Conservation (phyloP, 768 basidiomycete species). For the Leccinum boreale region DNA sequence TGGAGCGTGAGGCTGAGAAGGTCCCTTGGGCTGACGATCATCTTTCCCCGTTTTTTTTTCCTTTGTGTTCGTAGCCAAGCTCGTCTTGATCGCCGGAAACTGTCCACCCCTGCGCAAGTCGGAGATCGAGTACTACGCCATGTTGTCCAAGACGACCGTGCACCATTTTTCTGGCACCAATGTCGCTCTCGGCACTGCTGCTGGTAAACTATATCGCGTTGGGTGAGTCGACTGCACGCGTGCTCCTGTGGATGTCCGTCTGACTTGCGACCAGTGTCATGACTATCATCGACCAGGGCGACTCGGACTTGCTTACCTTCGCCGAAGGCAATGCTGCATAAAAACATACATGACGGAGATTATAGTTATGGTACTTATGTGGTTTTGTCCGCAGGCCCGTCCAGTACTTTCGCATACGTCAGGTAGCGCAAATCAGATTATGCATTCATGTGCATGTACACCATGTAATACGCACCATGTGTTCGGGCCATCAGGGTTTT, state of each 20-base stretch:
- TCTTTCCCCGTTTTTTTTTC: constrained; percentile 22
- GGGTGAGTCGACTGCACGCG: constrained; percentile 51
- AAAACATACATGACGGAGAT: constrained; percentile 17
- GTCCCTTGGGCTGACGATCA: constrained; percentile 77
- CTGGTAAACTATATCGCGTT: constrained; percentile 98
- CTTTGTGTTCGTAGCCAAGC: constrained; percentile 68
- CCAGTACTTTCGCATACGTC: neutral
- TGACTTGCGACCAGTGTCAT: constrained; percentile 66
- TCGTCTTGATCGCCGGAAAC: constrained; percentile 97
- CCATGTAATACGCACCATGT: neutral
- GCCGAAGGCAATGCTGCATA: constrained; percentile 71
- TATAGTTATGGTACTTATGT: constrained; percentile 4
- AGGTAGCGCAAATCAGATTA: neutral
- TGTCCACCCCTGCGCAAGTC: constrained; percentile 99
- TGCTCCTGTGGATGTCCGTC: neutral
- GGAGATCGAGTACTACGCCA: constrained; percentile 99
- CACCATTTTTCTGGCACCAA: constrained; percentile 99
- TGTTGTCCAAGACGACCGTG: constrained; percentile 98
- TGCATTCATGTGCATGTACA: constrained; percentile 1
- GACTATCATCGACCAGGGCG: constrained; percentile 94
- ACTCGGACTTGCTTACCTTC: constrained; percentile 90
- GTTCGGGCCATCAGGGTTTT: neutral
- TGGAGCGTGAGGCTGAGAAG: constrained; percentile 99
- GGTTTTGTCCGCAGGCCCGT: neutral
- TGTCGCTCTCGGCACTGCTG: constrained; percentile 97